Evolutionary conservation across 306 rosid species (phyloP).

Genomic region (Clitoria ternatea): DNA sequence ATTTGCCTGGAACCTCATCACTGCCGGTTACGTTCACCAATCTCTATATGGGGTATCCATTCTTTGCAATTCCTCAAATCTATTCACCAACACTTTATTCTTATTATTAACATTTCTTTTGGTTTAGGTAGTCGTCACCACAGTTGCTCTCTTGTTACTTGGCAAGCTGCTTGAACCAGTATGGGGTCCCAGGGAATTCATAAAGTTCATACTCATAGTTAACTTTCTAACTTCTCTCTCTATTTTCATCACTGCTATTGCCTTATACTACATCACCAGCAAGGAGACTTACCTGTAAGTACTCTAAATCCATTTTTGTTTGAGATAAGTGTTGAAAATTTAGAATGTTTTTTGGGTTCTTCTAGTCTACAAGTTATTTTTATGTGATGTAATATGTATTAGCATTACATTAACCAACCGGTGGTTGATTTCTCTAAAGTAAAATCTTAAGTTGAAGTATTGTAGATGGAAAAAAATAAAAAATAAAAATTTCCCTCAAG

Average conservation of each 20-base stretch:
- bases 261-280: slow-evolving; percentile 70
- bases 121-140: slow-evolving; percentile 53
- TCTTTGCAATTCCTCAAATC: not conserved
- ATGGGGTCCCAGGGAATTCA: slow-evolving; percentile 91
- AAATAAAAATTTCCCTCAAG: too few relatives aligned
- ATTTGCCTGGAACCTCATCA: slow-evolving; percentile 85
- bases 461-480: too few relatives aligned
- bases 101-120: not conserved
- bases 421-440: too few relatives aligned
- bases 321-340: not conserved
- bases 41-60: slow-evolving; percentile 67
- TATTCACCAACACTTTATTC: too few relatives aligned
- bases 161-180: slow-evolving; percentile 95
- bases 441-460: too few relatives aligned
- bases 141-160: slow-evolving; percentile 66
- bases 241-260: slow-evolving; percentile 81
- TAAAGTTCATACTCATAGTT: slow-evolving; percentile 84
- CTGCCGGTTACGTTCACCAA: slow-evolving; percentile 83
- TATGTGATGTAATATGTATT: not conserved
- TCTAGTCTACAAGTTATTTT: not conserved
- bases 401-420: too few relatives aligned
- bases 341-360: not conserved
- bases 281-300: slow-evolving; percentile 86
- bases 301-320: not conserved
- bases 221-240: slow-evolving; percentile 73